Base-by-base conservation (phyloP, 1,284 basidiomycete species). In the Apiotrichum akiyoshidainum region DNA sequence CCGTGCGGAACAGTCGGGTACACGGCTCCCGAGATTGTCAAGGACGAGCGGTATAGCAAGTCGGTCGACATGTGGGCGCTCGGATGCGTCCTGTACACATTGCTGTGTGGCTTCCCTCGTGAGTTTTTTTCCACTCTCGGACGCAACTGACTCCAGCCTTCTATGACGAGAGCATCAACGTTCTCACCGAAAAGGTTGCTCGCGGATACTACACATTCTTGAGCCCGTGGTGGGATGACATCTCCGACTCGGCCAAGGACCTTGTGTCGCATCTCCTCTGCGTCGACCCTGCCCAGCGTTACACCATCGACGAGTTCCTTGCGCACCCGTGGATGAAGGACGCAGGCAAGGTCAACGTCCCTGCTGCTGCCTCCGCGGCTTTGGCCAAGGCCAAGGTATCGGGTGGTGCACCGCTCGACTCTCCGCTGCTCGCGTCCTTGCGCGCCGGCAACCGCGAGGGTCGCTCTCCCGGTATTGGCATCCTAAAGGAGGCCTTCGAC, bases 51-150 rank as follows among this genome's bases (percentile, higher is more conserved):
- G 31, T 99, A 99, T 77, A 92, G 88, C 75, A 98, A 97, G 81
- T 92, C 89, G 70, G 96, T 99, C 57, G 96, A 99, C 77, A 99
- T 99, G 96, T 99, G 96, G 96, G 96, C 96, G 4, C 81, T 99
- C 42, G 96, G 96, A 34, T 99, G 96, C 77, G 96, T 99, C 22
- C 83, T 99, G 6, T 99, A 99, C 80, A 99, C 96, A 1, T 81
- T 99, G 3, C 85, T 99, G n/a, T 99, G 96, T 72, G 96, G 95
- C 54, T 97, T 97, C 81, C 92, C 93, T 55, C 91, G 77, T 79
- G 59, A 72, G 77, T 71, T 8, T 1, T n/a, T n/a, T n/a, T n/a
- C n/a, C 22, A 26, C 4, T 13, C 6, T 7, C 16, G 9, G 40
- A 11, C 26, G n/a, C n/a, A 19, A 49, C 60, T 70, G 45, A 69